Percentiles rank a stretch among this genome's conserved stretches.
phyloP scores from a whole-genome alignment of 2,329 filamentous ascomycete genomes.

The Penicillium freii region DNA sequence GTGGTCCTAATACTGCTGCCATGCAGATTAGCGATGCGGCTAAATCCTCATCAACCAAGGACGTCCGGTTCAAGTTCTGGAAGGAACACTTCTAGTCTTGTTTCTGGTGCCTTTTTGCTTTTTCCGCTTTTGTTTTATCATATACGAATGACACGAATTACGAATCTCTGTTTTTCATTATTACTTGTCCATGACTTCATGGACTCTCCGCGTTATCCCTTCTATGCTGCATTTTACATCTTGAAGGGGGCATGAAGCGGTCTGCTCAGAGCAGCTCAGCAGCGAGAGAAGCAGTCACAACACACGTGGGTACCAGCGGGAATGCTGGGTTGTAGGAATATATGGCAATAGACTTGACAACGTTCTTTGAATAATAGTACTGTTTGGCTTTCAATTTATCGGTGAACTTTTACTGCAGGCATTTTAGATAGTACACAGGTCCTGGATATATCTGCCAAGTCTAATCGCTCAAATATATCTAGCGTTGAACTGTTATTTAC shows the following conservation, averaged over 20 bases:
- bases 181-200: slow-evolving; percentile 2
- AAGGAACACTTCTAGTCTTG: slow-evolving; percentile 72
- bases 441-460: too few relatives aligned
- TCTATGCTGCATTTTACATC: slow-evolving; percentile 6
- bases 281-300: neutral
- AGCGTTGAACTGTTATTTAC: too few relatives aligned
- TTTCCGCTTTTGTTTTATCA: slow-evolving; percentile 1
- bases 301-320: neutral
- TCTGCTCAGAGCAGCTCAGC: neutral
- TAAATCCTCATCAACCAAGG: slow-evolving; percentile 66
- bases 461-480: too few relatives aligned
- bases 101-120: neutral
- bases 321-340: slow-evolving; percentile 2
- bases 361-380: neutral
- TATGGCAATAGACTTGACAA: slow-evolving; percentile 1
- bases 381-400: neutral
- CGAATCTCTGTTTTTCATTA: slow-evolving; percentile 16
- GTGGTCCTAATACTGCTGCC: slow-evolving; percentile 78
- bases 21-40: slow-evolving; percentile 82
- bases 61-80: slow-evolving; percentile 96
- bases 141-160: slow-evolving; percentile 24
- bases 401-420: too few relatives aligned
- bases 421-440: too few relatives aligned
- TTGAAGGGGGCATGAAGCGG: neutral
- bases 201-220: neutral